Evolutionary conservation across 1,139 yeast genomes (phyloP).

Genomic region (Hyphopichia fennica): DNA sequence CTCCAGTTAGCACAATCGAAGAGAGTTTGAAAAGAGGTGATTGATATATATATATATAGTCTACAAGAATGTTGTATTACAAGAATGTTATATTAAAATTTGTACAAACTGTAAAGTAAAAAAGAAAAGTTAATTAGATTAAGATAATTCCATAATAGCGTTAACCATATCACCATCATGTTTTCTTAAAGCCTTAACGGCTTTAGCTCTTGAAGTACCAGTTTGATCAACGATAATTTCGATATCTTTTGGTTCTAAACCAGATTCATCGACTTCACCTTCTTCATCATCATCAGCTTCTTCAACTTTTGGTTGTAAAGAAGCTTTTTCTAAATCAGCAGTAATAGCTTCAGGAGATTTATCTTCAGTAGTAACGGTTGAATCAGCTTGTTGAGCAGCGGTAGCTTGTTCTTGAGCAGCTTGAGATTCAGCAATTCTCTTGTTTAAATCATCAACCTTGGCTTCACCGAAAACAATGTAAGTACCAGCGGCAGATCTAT

Average conservation of each 20-base stretch:
- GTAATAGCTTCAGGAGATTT: conserved; percentile 78
- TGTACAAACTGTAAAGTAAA: too few relatives aligned
- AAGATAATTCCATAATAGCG: conserved; percentile 87
- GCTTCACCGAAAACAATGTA: conserved; percentile 98
- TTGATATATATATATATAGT: too few relatives aligned
- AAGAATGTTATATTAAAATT: too few relatives aligned
- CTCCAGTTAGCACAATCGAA: too few relatives aligned
- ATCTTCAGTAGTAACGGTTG: conserved; percentile 36
- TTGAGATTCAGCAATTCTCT: conserved; percentile 70
- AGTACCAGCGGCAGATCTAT: conserved; percentile 91
- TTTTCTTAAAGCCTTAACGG: conserved; percentile 83
- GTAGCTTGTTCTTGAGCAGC: conserved; percentile 51
- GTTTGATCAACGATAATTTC: conserved; percentile 88
- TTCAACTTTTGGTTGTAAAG: conserved; percentile 46
- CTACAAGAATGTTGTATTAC: too few relatives aligned
- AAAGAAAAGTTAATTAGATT: conserved; percentile 10
- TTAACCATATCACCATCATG: conserved; percentile 95
- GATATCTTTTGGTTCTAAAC: conserved; percentile 76
- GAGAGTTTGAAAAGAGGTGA: too few relatives aligned
- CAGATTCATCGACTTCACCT: conserved; percentile 77
- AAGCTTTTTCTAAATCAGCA: conserved; percentile 86
- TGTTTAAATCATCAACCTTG: conserved; percentile 87
- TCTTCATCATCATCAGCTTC: conserved; percentile 44
- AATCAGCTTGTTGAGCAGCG: conserved; percentile 62
- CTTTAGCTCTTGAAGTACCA: conserved; percentile 83